Percentiles rank a stretch among this genome's conserved stretches.
phyloP scores from a whole-genome alignment of 2,329 filamentous ascomycete species.

The Ophiostoma sp. region DNA sequence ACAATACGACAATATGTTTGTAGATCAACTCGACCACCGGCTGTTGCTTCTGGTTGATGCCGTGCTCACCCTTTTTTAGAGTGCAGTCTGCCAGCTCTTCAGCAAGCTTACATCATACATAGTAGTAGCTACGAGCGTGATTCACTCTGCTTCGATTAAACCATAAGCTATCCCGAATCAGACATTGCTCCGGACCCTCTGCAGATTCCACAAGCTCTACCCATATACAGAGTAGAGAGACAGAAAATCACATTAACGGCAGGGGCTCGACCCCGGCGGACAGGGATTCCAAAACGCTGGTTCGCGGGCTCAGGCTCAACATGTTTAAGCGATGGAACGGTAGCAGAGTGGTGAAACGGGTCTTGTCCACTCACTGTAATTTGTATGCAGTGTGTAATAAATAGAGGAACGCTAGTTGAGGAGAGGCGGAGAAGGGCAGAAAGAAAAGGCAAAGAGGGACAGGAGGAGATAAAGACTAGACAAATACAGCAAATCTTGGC shows the following conservation, averaged over 20 bases:
- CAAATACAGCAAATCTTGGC: background rate
- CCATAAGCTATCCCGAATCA: background rate
- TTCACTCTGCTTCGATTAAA: background rate
- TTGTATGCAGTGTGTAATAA: too few relatives aligned
- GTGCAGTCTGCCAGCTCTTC: background rate
- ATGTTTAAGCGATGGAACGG: constrained; percentile 12
- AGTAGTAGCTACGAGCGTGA: background rate
- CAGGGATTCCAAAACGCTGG: constrained; percentile 9
- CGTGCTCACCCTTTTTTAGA: background rate
- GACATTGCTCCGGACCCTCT: constrained; percentile 7
- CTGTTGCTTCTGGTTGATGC: background rate
- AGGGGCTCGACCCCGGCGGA: background rate
- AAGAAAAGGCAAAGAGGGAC: background rate
- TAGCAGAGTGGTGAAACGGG: background rate
- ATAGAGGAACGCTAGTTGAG: background rate
- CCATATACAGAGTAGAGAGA: too few relatives aligned
- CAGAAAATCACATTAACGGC: background rate
- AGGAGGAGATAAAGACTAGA: background rate
- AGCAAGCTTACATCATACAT: background rate
- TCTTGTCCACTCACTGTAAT: too few relatives aligned
- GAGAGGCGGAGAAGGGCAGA: background rate
- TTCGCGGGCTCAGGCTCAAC: background rate
- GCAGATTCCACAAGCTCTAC: too few relatives aligned
- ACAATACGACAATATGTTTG: too few relatives aligned
- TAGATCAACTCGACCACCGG: background rate